These are phyloP conservation scores for Stenogyne calaminthoides DNA, from an alignment of 305 asterid genomes.

Conservation along the genomic window DNA sequence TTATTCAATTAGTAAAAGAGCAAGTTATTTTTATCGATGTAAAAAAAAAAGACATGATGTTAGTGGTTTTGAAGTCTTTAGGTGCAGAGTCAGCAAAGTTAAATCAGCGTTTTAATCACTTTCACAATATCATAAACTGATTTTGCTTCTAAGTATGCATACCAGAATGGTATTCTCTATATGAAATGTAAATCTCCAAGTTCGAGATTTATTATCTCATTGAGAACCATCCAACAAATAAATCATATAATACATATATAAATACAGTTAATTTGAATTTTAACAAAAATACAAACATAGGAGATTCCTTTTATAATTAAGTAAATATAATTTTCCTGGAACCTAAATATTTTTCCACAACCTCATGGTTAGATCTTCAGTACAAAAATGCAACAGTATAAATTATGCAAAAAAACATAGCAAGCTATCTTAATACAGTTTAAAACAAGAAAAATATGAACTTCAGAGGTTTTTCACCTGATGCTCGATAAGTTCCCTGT, in stretches of 20 bases:
- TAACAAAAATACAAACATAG: conserved; percentile 15
- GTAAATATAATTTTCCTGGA: neutral
- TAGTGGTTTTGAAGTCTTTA: neutral
- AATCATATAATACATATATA: conserved; percentile 1
- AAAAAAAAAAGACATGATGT: neutral
- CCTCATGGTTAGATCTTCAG: conserved; percentile 17
- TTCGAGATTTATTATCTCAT: conserved; percentile 13
- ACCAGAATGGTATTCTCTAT: neutral
- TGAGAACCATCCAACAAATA: conserved; percentile 20
- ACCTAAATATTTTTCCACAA: neutral
- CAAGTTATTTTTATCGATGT: conserved; percentile 9
- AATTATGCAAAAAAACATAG: conserved; percentile 15
- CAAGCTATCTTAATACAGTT: conserved; percentile 21
- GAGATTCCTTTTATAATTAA: neutral
- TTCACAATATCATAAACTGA: conserved; percentile 2
- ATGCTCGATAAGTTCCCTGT: conserved; percentile 81
- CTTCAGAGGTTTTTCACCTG: conserved; percentile 52
- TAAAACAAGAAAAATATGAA: conserved; percentile 15
- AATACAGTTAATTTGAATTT: neutral
- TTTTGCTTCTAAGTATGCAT: conserved; percentile 4
- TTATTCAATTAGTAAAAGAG: conserved; percentile 14
- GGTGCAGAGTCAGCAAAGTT: conserved; percentile 11
- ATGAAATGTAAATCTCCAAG: conserved; percentile 19
- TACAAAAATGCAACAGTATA: conserved; percentile 10
- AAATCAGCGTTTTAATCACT: conserved; percentile 15